A percentile compares a stretch with the other conserved stretches of the same genome.
Conservation (phyloP, 1,284 basidiomycete genomes). For the Cutaneotrichosporon dermatis region DNA sequence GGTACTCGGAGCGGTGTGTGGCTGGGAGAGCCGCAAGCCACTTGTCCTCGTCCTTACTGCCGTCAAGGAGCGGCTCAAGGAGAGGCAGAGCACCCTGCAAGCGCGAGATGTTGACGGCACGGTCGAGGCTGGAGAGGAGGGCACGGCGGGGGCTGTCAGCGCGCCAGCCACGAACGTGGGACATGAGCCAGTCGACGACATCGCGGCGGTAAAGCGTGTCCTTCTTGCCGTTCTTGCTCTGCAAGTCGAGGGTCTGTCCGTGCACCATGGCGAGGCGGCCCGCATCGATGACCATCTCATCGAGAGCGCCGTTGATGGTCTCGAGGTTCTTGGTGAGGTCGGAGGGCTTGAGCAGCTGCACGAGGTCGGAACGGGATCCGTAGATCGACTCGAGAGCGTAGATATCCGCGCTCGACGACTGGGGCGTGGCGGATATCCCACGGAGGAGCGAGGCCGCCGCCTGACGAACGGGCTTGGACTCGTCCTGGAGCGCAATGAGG, state of each 20-base stretch:
- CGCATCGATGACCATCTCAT: slow-evolving; percentile 67
- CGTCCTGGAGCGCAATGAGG: slow-evolving; percentile 61
- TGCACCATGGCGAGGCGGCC: slow-evolving; percentile 63
- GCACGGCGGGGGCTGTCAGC: slow-evolving; percentile 55
- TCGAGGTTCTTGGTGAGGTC: slow-evolving; percentile 67
- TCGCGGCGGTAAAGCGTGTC: slow-evolving; percentile 67
- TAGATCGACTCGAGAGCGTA: slow-evolving; percentile 83
- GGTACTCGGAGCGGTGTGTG: slow-evolving; percentile 22
- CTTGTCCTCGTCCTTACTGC: slow-evolving; percentile 22
- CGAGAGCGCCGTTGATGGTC: slow-evolving; percentile 55
- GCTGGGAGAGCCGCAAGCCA: slow-evolving; percentile 23
- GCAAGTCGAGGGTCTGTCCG: slow-evolving; percentile 32
- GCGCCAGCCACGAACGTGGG: slow-evolving; percentile 68
- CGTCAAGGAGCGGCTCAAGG: slow-evolving; percentile 41
- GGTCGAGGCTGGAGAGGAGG: slow-evolving; percentile 60
- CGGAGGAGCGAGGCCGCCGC: slow-evolving; percentile 62
- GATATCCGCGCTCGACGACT: slow-evolving; percentile 51
- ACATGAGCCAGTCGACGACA: slow-evolving; percentile 72
- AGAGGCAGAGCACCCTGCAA: slow-evolving; percentile 61
- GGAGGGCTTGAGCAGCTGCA: slow-evolving; percentile 73
- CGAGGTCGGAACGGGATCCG: slow-evolving; percentile 60
- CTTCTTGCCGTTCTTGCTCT: slow-evolving; percentile 56
- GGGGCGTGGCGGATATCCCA: slow-evolving; percentile 36
- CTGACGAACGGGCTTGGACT: slow-evolving; percentile 56
- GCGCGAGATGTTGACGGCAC: slow-evolving; percentile 63